Percentiles rank a stretch among this genome's conserved stretches.
These are phyloP conservation scores for Thinopyrum elongatum DNA, from an alignment of 176 grass and related monocot genomes.

Conservation along the genomic window DNA sequence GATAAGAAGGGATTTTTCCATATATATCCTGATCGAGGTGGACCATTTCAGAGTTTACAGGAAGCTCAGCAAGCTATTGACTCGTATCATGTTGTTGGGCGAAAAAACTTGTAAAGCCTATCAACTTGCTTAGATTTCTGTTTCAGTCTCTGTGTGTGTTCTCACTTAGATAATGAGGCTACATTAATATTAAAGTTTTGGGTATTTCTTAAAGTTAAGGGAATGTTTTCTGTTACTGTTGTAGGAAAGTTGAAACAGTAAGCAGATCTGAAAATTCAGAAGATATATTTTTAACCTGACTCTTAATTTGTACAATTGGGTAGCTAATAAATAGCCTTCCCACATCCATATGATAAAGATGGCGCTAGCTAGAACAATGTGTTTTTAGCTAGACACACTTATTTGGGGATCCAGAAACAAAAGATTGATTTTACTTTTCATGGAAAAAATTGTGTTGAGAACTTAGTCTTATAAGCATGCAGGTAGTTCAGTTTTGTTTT, in stretches of 20 bases:
- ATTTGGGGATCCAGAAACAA: neutral
- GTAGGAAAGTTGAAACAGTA: neutral
- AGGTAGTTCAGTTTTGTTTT: neutral
- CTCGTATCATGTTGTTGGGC: neutral
- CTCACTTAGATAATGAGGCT: neutral
- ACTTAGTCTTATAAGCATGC: neutral
- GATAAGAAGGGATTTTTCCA: neutral
- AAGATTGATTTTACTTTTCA: neutral
- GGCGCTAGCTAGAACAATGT: neutral
- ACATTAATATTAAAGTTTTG: neutral
- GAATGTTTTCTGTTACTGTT: neutral
- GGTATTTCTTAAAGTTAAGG: neutral
- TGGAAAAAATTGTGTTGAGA: neutral
- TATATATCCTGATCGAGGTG: neutral
- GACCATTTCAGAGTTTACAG: neutral
- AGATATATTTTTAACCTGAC: neutral
- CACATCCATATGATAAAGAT: neutral
- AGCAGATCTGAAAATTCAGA: neutral
- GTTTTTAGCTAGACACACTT: neutral
- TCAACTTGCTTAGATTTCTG: neutral
- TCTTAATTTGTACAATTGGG: neutral
- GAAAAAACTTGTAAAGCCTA: neutral
- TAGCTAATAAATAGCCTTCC: neutral
- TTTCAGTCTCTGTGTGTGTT: neutral
- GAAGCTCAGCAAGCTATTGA: neutral